Base-by-base conservation (phyloP, 2,329 filamentous ascomycete genomes). In the Pestalotiopsis sp. region DNA sequence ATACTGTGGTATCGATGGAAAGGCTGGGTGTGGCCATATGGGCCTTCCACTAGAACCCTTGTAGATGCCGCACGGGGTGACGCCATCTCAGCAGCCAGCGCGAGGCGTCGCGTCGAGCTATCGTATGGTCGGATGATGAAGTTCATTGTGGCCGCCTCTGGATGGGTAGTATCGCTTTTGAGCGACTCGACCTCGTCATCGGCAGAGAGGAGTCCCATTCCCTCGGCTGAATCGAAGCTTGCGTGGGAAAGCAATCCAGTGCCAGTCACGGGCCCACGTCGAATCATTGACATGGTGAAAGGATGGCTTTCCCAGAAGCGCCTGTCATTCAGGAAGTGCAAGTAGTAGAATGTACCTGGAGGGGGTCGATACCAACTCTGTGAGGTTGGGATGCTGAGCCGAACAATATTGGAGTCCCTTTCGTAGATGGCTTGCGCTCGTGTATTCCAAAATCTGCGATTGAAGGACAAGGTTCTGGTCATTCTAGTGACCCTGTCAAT, bases 261-360 rank as follows among this genome's bases (percentile, higher is more conserved):
- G 4, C 79, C 75, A 25, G 60, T 39, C 9, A 13, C 23, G 9
- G 68, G 9, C 25, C 59, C 64, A 60, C 38, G 20, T 4, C 57
- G 58, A 17, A 79, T 71, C 9, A 75, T 76, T 1, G 82, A 82
- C 12, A 86, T 80, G 0, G 84, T 86, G 65, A 86, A 86, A 0
- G 85, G 85, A 59, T 86, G 85, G 68, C 82, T 85, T 68, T 86
- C 83, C 85, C 84, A 86, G 65, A 80, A 80, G 0, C 77, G 73
- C 13, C 75, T 67, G 25, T 78, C 79, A 62, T 81, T 77, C 4
- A 85, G 77, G 6, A 83, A 75, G 62, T 82, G 81, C 1, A 86
- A 70, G 67, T 84, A 86, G 71, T 83, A 86, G 71, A 80, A 85
- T 0, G 82, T 84, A 0, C 84, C 84, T 0, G 83, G 79, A 0